Evolutionary conservation across 768 basidiomycete genomes (phyloP).

Genomic region (Boletus rubropictus): DNA sequence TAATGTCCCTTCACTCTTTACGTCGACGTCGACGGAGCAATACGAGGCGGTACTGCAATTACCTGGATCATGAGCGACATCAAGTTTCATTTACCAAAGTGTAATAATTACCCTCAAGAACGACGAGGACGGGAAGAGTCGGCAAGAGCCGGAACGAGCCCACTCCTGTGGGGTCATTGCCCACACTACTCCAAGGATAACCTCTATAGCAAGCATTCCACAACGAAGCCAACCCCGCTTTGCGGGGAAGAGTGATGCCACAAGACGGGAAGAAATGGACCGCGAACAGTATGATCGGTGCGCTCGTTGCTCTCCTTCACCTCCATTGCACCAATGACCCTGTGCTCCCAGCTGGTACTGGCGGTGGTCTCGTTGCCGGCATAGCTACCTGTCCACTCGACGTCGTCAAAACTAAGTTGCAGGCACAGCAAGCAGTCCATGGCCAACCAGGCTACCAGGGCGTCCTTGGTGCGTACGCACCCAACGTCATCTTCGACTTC

Average conservation of each 20-base stretch:
- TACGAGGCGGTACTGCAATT: constrained; percentile 54
- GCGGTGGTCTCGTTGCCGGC: constrained; percentile 88
- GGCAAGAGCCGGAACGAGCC: constrained; percentile 16
- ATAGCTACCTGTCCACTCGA: constrained; percentile 96
- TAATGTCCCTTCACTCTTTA: constrained; percentile 47
- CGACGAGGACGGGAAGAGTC: constrained; percentile 32
- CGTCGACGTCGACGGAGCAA: constrained; percentile 51
- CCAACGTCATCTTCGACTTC: constrained; percentile 4
- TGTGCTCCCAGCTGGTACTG: constrained; percentile 70
- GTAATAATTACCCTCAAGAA: constrained; percentile 68
- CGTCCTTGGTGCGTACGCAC: constrained; percentile 52
- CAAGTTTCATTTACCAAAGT: not conserved
- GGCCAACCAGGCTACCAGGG: constrained; percentile 75
- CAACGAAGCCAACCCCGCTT: constrained; percentile 36
- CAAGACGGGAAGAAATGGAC: constrained; percentile 57
- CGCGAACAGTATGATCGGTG: constrained; percentile 79
- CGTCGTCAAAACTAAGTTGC: constrained; percentile 94
- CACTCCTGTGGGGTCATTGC: not conserved
- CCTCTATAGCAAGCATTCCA: not conserved
- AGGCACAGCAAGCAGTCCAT: constrained; percentile 76
- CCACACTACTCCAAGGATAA: not conserved
- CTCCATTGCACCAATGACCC: not conserved
- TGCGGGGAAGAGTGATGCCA: constrained; percentile 65
- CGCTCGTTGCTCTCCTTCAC: constrained; percentile 18
- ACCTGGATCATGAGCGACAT: not conserved